These are phyloP conservation scores for Diospyros kaki DNA, from an alignment of 148 eudicot genomes.

Conservation along the genomic window DNA sequence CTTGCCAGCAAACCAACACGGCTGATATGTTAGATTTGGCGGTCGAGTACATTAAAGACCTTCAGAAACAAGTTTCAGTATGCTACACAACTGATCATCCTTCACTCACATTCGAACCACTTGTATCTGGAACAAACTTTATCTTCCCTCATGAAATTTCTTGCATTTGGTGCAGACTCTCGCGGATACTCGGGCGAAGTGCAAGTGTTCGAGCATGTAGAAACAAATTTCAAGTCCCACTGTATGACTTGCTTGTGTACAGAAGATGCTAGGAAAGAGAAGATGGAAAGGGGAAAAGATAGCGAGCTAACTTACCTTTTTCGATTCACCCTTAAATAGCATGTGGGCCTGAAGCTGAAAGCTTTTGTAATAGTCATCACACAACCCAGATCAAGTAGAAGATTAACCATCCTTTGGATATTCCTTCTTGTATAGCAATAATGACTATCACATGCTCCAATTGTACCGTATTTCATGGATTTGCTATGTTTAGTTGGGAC, in stretches of 20 bases:
- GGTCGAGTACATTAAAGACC: not conserved
- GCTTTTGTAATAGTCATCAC: too few species aligned
- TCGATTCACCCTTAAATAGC: too few species aligned
- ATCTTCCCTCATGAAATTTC: conserved; percentile 12
- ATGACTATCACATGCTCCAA: too few species aligned
- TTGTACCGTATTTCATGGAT: too few species aligned
- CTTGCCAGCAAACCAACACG: not conserved
- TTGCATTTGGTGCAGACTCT: conserved; percentile 29
- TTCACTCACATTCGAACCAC: not conserved
- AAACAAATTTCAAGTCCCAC: conserved; percentile 8
- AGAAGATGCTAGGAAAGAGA: not conserved
- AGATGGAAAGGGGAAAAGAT: conserved; percentile 9
- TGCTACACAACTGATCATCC: not conserved
- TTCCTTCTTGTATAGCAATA: too few species aligned
- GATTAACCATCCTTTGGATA: conserved; percentile 5
- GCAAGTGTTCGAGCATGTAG: conserved; percentile 26
- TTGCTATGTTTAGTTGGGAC: too few species aligned
- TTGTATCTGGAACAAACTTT: conserved; percentile 4
- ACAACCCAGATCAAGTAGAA: not conserved
- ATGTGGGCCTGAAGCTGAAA: too few species aligned
- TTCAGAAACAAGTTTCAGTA: not conserved
- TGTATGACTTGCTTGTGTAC: conserved; percentile 15
- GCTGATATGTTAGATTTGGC: not conserved
- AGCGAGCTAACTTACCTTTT: not conserved
- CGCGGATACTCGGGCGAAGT: conserved; percentile 27